A percentile compares a stretch with the other conserved stretches of the same genome.
phyloP scores from a whole-genome alignment of 805 yeast genomes.

The Huiozyma naganishii region DNA sequence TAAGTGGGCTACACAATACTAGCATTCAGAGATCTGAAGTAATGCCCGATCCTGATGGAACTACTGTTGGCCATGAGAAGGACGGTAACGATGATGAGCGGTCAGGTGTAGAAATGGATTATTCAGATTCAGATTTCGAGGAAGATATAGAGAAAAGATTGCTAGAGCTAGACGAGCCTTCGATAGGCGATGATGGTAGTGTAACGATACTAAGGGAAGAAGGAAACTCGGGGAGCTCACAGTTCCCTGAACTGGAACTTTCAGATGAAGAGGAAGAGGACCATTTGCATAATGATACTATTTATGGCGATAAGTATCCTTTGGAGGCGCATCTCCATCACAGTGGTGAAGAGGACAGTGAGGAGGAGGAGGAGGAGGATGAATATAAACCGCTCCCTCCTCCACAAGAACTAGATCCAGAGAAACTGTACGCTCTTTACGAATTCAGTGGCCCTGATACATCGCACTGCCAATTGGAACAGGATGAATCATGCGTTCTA shows the following conservation, averaged over 20 bases:
- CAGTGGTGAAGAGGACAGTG: conserved; percentile 12
- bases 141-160: conserved; percentile 25
- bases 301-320: conserved; percentile 5
- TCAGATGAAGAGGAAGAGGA: conserved; percentile 6
- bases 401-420: conserved; percentile 74
- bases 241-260: conserved; percentile 1
- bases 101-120: conserved; percentile 10
- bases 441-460: conserved; percentile 89
- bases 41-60: not conserved
- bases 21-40: not conserved
- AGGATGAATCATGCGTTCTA: conserved; percentile 74
- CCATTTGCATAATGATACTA: conserved; percentile 1
- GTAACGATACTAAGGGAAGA: not conserved
- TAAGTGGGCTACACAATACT: not conserved
- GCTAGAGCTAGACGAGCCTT: conserved; percentile 10
- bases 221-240: not conserved
- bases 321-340: conserved; percentile 7
- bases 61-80: not conserved
- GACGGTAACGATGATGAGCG: not conserved
- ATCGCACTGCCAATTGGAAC: conserved; percentile 69
- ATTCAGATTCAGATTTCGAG: conserved; percentile 29
- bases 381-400: conserved; percentile 42
- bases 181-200: not conserved
- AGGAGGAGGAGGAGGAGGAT: conserved; percentile 28
- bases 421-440: conserved; percentile 72